phyloP scores from a whole-genome alignment of 1,139 yeast species.

The Arxiozyma telluris region DNA sequence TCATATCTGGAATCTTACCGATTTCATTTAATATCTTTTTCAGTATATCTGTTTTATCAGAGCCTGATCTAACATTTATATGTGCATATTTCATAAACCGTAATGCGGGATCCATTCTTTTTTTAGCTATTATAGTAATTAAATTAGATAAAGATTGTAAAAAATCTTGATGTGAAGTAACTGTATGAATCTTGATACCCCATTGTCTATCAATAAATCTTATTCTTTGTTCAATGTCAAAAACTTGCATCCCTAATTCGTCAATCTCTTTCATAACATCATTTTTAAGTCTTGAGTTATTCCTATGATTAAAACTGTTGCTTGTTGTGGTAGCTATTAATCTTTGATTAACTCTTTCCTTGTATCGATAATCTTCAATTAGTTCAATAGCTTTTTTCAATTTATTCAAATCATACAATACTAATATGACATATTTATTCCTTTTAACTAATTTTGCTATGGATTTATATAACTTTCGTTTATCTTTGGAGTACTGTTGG shows the following conservation, averaged over 20 bases:
- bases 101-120: conserved; percentile 47
- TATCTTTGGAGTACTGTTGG: conserved; percentile 28
- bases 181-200: conserved; percentile 19
- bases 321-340: conserved; percentile 22
- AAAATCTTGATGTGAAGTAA: conserved; percentile 37
- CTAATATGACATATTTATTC: conserved; percentile 33
- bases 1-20: conserved; percentile 43
- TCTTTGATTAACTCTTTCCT: conserved; percentile 31
- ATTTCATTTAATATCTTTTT: conserved; percentile 46
- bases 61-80: conserved; percentile 47
- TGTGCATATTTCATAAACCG: conserved; percentile 47
- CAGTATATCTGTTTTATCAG: conserved; percentile 39
- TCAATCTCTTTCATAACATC: conserved; percentile 15
- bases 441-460: conserved; percentile 20
- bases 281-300: conserved; percentile 6
- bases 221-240: conserved; percentile 19
- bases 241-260: conserved; percentile 15
- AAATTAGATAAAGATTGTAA: conserved; percentile 47
- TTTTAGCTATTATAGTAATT: conserved; percentile 46
- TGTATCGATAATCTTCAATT: conserved; percentile 40
- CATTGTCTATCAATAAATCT: conserved; percentile 22
- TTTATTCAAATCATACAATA: conserved; percentile 44
- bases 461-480: conserved; percentile 20
- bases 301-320: conserved; percentile 3
- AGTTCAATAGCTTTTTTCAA: conserved; percentile 38